Percentiles rank a stretch among this genome's conserved stretches.
These are phyloP conservation scores for Tolypocladium guangdongense DNA, from an alignment of 2,329 filamentous ascomycete genomes.

Conservation along the genomic window DNA sequence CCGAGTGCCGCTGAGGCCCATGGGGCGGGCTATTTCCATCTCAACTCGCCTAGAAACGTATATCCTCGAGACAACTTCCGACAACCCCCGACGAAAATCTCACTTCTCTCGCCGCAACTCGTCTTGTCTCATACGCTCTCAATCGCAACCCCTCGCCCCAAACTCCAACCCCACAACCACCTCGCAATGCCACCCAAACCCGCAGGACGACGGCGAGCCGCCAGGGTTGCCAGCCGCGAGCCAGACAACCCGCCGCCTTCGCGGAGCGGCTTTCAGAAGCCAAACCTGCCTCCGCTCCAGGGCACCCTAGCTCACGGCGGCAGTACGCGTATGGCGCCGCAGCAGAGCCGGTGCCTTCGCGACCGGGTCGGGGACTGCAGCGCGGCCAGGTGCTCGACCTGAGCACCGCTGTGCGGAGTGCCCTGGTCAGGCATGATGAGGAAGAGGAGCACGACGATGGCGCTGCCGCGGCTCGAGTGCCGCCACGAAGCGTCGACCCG, in stretches of 20 bases:
- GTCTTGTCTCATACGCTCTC: background rate
- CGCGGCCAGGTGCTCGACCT: slow-evolving; percentile 12
- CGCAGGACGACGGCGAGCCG: slow-evolving; percentile 1
- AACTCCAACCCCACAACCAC: background rate
- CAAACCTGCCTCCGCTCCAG: slow-evolving; percentile 13
- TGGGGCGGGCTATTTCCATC: background rate
- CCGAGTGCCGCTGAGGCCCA: background rate
- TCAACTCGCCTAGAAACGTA: background rate
- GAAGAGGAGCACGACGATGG: slow-evolving; percentile 2
- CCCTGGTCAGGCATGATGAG: slow-evolving; percentile 10
- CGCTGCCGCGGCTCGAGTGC: background rate
- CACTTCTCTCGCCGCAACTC: background rate
- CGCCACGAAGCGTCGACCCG: background rate
- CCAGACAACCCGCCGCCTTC: slow-evolving; percentile 3
- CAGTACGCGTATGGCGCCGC: slow-evolving; percentile 28
- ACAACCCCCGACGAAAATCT: background rate
- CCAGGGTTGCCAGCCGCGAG: slow-evolving; percentile 3
- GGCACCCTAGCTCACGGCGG: slow-evolving; percentile 23
- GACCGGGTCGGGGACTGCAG: slow-evolving; percentile 6
- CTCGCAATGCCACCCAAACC: slow-evolving; percentile 8
- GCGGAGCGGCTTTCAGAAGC: slow-evolving; percentile 10
- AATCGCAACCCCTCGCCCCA: background rate
- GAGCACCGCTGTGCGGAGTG: slow-evolving; percentile 17
- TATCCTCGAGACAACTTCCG: background rate
- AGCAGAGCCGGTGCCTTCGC: slow-evolving; percentile 19